These are phyloP conservation scores for Neoscytalidium dimidiatum DNA, from an alignment of 2,329 filamentous ascomycete species.

Conservation along the genomic window DNA sequence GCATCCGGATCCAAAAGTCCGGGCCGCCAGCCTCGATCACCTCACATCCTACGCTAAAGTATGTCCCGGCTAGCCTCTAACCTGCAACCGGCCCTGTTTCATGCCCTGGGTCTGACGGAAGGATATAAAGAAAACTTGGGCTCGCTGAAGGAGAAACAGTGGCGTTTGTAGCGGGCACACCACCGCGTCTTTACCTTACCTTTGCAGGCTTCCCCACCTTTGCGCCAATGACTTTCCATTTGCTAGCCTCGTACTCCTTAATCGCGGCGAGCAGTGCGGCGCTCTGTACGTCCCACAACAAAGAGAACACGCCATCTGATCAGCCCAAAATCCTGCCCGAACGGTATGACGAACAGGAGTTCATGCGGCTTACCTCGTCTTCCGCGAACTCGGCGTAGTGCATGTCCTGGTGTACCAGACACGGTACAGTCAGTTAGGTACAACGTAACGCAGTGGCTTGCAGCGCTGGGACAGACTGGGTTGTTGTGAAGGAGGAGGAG, in stretches of 20 bases:
- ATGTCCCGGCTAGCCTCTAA: neutral
- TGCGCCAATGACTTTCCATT: conserved; percentile 96
- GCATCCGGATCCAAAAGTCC: neutral
- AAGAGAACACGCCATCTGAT: conserved; percentile 6
- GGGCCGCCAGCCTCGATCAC: neutral
- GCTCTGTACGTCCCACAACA: conserved; percentile 47
- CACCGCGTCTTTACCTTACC: conserved; percentile 50
- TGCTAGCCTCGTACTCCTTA: conserved; percentile 97
- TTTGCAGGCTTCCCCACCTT: conserved; percentile 98
- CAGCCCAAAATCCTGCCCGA: conserved; percentile 3
- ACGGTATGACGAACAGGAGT: conserved; percentile 17
- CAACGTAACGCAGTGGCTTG: conserved; percentile 11
- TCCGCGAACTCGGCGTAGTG: conserved; percentile 98
- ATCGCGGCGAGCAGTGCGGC: conserved; percentile 85
- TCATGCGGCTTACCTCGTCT: conserved; percentile 72
- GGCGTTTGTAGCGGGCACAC: neutral
- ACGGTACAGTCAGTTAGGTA: conserved; percentile 10
- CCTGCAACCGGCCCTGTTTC: neutral
- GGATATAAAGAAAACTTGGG: neutral
- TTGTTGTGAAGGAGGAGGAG: neutral
- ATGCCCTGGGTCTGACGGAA: neutral
- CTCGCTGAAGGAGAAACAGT: neutral
- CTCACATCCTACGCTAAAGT: neutral
- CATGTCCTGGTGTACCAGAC: conserved; percentile 72
- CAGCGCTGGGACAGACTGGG: neutral